Conservation (phyloP, 345 rosid species). For the Geranium rotundifolium region DNA sequence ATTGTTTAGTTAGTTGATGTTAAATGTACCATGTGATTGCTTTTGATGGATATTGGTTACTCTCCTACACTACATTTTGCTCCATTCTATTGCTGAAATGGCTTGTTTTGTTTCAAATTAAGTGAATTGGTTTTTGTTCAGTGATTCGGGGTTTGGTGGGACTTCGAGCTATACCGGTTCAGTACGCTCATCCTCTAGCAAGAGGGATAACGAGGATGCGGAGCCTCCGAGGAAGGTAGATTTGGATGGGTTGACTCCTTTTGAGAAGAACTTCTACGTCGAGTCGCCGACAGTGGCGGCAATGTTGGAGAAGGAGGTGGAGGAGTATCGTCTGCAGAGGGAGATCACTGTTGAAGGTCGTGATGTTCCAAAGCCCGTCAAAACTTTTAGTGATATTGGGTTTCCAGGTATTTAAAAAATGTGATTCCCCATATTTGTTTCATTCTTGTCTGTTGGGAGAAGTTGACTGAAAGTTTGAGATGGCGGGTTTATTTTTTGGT, state of each 20-base stretch:
- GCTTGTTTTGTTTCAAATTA: constrained; percentile 10
- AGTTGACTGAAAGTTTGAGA: not conserved
- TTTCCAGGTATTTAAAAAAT: constrained; percentile 58
- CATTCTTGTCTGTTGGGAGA: not conserved
- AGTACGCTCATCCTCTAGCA: constrained; percentile 36
- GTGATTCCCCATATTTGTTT: not conserved
- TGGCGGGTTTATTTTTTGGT: not conserved
- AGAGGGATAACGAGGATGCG: constrained; percentile 38
- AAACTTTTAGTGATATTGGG: constrained; percentile 62
- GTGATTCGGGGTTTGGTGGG: constrained; percentile 96
- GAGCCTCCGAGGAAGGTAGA: constrained; percentile 60
- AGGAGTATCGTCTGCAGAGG: constrained; percentile 58
- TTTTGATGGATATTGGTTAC: not conserved
- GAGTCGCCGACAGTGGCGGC: constrained; percentile 75
- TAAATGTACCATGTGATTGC: not conserved
- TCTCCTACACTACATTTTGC: not conserved
- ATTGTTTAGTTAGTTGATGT: not conserved
- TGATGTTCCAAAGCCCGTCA: constrained; percentile 91
- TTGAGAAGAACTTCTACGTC: constrained; percentile 84
- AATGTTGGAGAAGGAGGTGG: constrained; percentile 73
- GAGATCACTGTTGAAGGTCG: constrained; percentile 93
- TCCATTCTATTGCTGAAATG: not conserved
- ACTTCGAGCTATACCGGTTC: constrained; percentile 50
- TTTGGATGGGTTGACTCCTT: constrained; percentile 90
- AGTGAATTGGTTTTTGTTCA: constrained; percentile 19